These are phyloP conservation scores for Ambrosia trifida DNA, from an alignment of 129 eudicot genomes.

Conservation along the genomic window DNA sequence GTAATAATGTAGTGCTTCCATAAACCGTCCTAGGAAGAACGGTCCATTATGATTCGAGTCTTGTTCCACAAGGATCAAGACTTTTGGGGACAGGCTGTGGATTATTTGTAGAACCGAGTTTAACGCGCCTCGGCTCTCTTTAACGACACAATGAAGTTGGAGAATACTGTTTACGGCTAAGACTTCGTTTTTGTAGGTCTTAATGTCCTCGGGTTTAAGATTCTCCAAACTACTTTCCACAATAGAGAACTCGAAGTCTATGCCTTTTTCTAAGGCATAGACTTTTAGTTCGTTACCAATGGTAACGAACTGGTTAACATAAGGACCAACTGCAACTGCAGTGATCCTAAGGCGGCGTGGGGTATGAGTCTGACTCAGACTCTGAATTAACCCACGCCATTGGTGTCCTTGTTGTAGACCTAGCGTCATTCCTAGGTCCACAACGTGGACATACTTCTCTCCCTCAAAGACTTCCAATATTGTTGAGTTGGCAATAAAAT, in stretches of 20 bases:
- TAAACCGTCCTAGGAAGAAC: conserved; percentile 69
- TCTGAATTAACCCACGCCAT: conserved; percentile 57
- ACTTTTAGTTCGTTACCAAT: conserved; percentile 60
- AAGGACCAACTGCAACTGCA: conserved; percentile 63
- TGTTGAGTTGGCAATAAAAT: conserved; percentile 61
- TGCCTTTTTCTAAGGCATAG: conserved; percentile 50
- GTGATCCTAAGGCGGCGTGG: conserved; percentile 64
- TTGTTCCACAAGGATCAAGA: conserved; percentile 72
- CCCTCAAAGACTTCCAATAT: conserved; percentile 95
- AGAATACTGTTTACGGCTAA: conserved; percentile 63
- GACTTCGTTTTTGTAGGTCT: conserved; percentile 50
- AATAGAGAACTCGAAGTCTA: conserved; percentile 49
- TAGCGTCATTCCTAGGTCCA: conserved; percentile 72
- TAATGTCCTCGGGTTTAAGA: conserved; percentile 57
- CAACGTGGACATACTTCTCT: conserved; percentile 79
- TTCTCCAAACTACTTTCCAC: conserved; percentile 67
- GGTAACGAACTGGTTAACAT: conserved; percentile 33
- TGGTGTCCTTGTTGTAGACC: conserved; percentile 77
- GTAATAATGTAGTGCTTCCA: conserved; percentile 79
- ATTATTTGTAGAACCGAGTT: conserved; percentile 68
- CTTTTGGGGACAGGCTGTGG: conserved; percentile 61
- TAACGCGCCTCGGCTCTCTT: conserved; percentile 77
- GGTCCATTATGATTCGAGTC: conserved; percentile 82
- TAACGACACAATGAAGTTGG: conserved; percentile 73
- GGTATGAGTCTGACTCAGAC: conserved; percentile 40